Evolutionary conservation across 257 asterid species (phyloP).

Genomic region (Linaria vulgaris): DNA sequence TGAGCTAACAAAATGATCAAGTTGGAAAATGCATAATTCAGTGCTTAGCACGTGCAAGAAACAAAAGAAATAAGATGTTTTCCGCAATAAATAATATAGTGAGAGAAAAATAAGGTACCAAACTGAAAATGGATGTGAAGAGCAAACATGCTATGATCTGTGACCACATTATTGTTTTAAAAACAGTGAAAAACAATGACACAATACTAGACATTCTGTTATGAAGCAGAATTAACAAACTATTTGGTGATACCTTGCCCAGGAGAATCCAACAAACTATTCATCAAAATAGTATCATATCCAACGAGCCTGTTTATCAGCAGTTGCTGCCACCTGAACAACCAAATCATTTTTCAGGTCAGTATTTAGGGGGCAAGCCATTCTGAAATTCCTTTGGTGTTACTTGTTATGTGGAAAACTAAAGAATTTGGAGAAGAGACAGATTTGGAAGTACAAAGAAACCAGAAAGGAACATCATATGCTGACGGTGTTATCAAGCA

Average conservation of each 20-base stretch:
- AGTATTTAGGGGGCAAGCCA: constrained; percentile 14
- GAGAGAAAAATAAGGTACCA: too few species aligned
- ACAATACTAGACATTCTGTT: constrained; percentile 17
- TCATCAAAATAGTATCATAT: constrained; percentile 95
- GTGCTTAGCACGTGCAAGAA: constrained; percentile 19
- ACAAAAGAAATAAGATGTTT: constrained; percentile 16
- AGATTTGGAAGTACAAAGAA: too few species aligned
- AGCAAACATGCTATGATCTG: constrained; percentile 13
- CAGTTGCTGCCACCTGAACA: constrained; percentile 97
- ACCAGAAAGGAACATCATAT: too few species aligned
- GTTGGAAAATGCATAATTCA: constrained; percentile 14
- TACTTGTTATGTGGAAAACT: too few species aligned
- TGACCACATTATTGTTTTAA: constrained; percentile 17
- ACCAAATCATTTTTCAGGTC: constrained; percentile 16
- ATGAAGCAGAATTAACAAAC: constrained; percentile 18
- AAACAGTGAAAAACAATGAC: constrained; percentile 11
- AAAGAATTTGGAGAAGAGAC: too few species aligned
- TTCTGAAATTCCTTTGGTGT: constrained; percentile 6
- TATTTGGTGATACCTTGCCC: constrained; percentile 68
- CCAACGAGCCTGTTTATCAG: constrained; percentile 95
- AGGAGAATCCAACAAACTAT: constrained; percentile 86
- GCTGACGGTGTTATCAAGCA: too few species aligned
- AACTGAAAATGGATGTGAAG: constrained; percentile 16
- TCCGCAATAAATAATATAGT: too few species aligned
- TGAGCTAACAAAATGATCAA: constrained; percentile 12